phyloP scores from a whole-genome alignment of 805 yeast genomes.

The Torulaspora delbrueckii region DNA sequence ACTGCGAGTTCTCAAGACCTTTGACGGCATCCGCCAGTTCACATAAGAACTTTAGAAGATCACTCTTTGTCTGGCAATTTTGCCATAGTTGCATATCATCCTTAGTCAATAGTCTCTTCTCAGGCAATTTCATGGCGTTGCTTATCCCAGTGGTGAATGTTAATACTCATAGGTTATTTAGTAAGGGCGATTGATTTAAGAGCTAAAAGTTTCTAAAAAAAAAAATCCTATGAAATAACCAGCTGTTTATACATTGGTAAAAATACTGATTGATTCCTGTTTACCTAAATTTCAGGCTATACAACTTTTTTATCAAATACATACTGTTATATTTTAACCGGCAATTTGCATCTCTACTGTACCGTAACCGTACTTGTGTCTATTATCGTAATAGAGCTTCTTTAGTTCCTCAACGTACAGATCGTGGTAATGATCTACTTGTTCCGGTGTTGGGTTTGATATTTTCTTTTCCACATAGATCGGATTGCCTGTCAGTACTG shows the following conservation, averaged over 20 bases:
- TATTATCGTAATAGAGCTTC: constrained; percentile 62
- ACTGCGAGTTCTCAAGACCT: constrained; percentile 54
- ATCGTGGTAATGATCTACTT: constrained; percentile 65
- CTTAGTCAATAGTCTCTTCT: constrained; percentile 47
- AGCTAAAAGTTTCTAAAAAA: neutral
- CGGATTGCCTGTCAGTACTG: constrained; percentile 70
- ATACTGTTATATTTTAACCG: constrained; percentile 14
- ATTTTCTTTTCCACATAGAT: constrained; percentile 48
- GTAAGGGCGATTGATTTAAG: too few species aligned
- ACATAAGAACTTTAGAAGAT: constrained; percentile 50
- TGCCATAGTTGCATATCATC: constrained; percentile 63
- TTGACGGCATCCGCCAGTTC: constrained; percentile 58
- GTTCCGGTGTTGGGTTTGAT: constrained; percentile 42
- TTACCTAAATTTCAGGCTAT: neutral
- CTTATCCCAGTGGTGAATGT: neutral
- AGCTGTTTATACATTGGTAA: neutral
- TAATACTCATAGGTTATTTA: too few species aligned
- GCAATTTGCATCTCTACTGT: constrained; percentile 28
- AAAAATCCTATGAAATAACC: neutral
- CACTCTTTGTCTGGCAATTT: constrained; percentile 45
- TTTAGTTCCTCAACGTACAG: constrained; percentile 61
- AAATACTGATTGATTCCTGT: neutral
- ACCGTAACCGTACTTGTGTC: constrained; percentile 41
- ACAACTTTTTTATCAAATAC: neutral
- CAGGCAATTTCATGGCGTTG: constrained; percentile 13